Evolutionary conservation across 768 basidiomycete species (phyloP).

Genomic region (Trametes elegans): DNA sequence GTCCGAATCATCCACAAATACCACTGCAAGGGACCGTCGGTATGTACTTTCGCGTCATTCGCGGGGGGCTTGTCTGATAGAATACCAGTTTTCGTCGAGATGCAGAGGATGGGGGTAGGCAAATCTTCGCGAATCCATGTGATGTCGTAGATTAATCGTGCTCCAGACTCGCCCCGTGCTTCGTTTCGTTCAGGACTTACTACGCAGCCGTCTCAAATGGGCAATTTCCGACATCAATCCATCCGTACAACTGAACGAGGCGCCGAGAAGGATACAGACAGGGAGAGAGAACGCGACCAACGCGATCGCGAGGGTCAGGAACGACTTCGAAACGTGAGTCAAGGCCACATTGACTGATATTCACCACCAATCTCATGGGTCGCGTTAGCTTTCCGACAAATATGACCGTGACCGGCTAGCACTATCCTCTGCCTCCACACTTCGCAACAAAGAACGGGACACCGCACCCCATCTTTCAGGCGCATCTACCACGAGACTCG

Average conservation of each 20-base stretch:
- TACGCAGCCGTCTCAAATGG: constrained; percentile 91
- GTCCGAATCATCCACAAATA: constrained; percentile 51
- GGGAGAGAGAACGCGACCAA: constrained; percentile 51
- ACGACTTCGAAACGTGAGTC: constrained; percentile 68
- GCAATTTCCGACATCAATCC: constrained; percentile 89
- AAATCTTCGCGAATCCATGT: neutral
- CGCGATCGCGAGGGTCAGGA: constrained; percentile 79
- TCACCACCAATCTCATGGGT: too few relatives aligned
- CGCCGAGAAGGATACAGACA: constrained; percentile 39
- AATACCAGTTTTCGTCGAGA: constrained; percentile 68
- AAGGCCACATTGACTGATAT: constrained; percentile 4
- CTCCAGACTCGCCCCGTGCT: constrained; percentile 57
- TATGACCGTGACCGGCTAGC: constrained; percentile 80
- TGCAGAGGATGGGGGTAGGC: constrained; percentile 67
- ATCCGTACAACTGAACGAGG: constrained; percentile 62
- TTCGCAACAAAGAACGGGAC: constrained; percentile 70
- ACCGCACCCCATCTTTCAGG: constrained; percentile 54
- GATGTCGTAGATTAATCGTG: constrained; percentile 29
- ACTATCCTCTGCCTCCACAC: constrained; percentile 41
- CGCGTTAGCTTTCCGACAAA: constrained; percentile 78
- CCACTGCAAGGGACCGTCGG: constrained; percentile 67
- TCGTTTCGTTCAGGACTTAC: constrained; percentile 68
- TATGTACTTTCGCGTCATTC: constrained; percentile 26
- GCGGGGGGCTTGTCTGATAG: constrained; percentile 11
- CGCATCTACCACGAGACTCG: constrained; percentile 40